A percentile compares a stretch with the other conserved stretches of the same genome.
Conservation (phyloP, 768 basidiomycete genomes). For the Suillus ampliporus region DNA sequence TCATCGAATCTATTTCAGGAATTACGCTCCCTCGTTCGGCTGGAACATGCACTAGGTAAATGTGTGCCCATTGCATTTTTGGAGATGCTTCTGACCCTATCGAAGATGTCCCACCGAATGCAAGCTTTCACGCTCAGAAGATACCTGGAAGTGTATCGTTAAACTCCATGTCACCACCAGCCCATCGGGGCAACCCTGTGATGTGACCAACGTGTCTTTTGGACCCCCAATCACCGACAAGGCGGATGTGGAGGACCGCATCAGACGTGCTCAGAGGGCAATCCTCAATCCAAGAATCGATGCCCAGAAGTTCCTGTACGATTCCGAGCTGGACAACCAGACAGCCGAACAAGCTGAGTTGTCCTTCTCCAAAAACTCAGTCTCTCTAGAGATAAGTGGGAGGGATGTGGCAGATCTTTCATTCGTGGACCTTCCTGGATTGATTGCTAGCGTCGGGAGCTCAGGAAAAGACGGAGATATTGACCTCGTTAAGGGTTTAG, state of each 20-base stretch:
- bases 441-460: conserved; percentile 61
- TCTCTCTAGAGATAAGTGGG: conserved; percentile 64
- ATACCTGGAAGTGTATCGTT: conserved; percentile 56
- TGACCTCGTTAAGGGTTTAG: conserved; percentile 62
- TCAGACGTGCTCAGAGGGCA: conserved; percentile 67
- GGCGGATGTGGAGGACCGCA: conserved; percentile 63
- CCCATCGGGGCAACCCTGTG: conserved; percentile 41
- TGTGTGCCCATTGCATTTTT: not conserved
- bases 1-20: conserved; percentile 79
- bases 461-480: conserved; percentile 61
- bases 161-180: conserved; percentile 53
- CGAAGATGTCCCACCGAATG: conserved; percentile 64
- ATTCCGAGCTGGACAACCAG: not conserved
- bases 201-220: conserved; percentile 47
- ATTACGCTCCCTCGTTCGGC: conserved; percentile 70
- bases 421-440: conserved; percentile 67
- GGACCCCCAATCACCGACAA: conserved; percentile 57
- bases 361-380: conserved; percentile 60
- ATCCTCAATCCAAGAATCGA: conserved; percentile 60
- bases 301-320: conserved; percentile 18
- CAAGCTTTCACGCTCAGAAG: conserved; percentile 47
- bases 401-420: conserved; percentile 65
- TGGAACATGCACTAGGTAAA: conserved; percentile 78
- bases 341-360: conserved; percentile 22
- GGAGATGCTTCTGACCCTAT: not conserved